Base-by-base conservation (phyloP, 2,329 filamentous ascomycete genomes). In the Trichoderma sp. region DNA sequence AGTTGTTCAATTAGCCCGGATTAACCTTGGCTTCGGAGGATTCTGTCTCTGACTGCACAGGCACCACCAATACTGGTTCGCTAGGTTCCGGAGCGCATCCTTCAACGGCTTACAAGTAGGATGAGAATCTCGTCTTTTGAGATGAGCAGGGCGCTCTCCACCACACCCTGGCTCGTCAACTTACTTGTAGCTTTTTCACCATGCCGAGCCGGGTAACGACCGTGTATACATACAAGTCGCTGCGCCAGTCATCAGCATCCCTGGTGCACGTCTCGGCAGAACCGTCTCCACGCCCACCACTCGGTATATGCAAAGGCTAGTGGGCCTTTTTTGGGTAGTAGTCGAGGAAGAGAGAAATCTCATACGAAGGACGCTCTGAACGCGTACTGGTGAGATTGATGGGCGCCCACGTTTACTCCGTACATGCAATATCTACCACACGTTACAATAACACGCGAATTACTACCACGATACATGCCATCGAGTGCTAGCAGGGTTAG, bases 41-140 rank as follows among this genome's bases (percentile, higher is more conserved):
- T 77, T 77, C 72, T 77, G 74, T 71, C 73, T 75, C 75, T 70
- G 76, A 74, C 70, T 69, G 68, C 59, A 66, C 67, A 56, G 43
- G 64, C 59, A 46, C 30, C 59, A 64, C 30, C 59, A 64, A 52
- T 46, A 59, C 43, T 69, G 67, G 30, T 59, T 69, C 67, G 59
- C 67, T 69, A 65, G 59, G 59, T 69, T 69, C 67, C 67, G 67
- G 67, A 67, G 59, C 39, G 61, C 63, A 54, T 66, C 69, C 68
- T 69, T 64, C 69, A 54, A 43, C 49, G 59, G 67, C 67, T 67
- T 26, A 2, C 26, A 26, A 26, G 26, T 59, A n/a, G n/a, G n/a
- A 55, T 43, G 61, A 69, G 56, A 51, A 56, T 58, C 55, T 59
- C 61, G 49, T 54, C 46, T 55, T 39, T 43, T 66, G 64, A 60